Conservation (phyloP, 2,329 filamentous ascomycete genomes). For the Colletotrichum salicis region DNA sequence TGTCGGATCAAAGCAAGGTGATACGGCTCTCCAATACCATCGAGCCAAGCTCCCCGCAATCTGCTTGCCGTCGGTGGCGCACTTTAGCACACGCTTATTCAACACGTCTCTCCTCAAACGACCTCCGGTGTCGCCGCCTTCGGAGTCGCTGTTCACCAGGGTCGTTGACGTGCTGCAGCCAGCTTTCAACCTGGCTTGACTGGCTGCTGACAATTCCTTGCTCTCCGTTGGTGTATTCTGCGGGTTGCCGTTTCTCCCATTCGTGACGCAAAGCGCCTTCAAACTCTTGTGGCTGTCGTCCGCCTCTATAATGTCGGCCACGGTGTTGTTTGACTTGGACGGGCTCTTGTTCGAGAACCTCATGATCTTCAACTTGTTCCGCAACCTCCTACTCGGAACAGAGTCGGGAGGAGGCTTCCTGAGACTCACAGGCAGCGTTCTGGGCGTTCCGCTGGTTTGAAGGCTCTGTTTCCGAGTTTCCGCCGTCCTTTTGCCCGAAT, state of each 20-base stretch:
- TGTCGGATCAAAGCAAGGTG: constrained; percentile 32
- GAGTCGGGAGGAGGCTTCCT: constrained; percentile 5
- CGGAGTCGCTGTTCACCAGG: constrained; percentile 11
- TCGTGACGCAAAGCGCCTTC: background rate
- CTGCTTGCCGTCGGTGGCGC: constrained; percentile 24
- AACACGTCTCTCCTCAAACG: constrained; percentile 25
- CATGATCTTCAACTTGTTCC: background rate
- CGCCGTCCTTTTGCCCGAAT: constrained; percentile 29
- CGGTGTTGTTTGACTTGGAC: background rate
- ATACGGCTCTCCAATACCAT: constrained; percentile 20
- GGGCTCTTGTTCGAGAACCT: background rate
- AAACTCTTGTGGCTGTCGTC: background rate
- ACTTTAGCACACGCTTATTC: background rate
- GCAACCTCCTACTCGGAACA: constrained; percentile 14
- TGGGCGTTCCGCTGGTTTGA: background rate
- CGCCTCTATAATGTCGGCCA: background rate
- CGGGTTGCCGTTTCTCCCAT: background rate
- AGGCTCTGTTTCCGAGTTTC: constrained; percentile 12
- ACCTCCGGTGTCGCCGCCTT: constrained; percentile 34
- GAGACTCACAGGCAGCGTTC: background rate
- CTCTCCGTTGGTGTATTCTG: background rate
- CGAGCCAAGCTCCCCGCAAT: constrained; percentile 8
- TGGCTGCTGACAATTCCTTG: background rate
- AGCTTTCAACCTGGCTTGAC: background rate
- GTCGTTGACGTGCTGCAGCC: constrained; percentile 17